Percentiles rank a stretch among this genome's conserved stretches.
Conservation (phyloP, 441 rosid genomes). For the Flueggea neowawraea region DNA sequence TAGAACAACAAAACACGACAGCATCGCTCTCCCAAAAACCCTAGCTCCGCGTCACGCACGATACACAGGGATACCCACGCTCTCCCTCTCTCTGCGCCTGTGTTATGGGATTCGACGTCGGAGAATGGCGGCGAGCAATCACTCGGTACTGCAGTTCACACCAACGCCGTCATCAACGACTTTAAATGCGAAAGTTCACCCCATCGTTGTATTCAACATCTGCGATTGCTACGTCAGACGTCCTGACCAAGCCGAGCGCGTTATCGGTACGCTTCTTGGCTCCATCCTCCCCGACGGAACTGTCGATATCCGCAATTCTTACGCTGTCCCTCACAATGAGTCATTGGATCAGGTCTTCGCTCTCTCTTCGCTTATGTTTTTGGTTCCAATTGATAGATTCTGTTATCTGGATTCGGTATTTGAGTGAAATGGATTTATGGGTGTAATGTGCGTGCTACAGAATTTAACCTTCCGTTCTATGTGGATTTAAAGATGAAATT, state of each 20-base stretch:
- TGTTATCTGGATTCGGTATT: too few species aligned
- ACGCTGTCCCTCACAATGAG: constrained; percentile 96
- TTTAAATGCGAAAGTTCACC: constrained; percentile 70
- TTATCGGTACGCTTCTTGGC: constrained; percentile 93
- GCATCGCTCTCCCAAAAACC: constrained; percentile 18
- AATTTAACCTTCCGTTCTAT: too few species aligned
- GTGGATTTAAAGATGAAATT: too few species aligned
- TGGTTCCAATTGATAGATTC: too few species aligned
- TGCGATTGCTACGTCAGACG: constrained; percentile 95
- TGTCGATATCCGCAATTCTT: constrained; percentile 86
- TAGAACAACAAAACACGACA: too few species aligned
- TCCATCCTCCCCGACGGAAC: constrained; percentile 85
- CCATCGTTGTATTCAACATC: constrained; percentile 88
- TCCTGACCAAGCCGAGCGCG: constrained; percentile 96
- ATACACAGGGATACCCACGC: not conserved
- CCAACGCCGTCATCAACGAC: constrained; percentile 36
- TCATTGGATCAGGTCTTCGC: constrained; percentile 54
- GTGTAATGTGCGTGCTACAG: too few species aligned
- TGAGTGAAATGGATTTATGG: too few species aligned
- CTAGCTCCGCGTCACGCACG: constrained; percentile 9
- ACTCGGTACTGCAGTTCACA: constrained; percentile 62
- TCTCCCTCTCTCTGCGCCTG: not conserved
- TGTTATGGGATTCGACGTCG: constrained; percentile 12
- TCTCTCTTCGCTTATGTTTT: not conserved
- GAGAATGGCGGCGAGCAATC: constrained; percentile 57